Evolutionary conservation across 768 basidiomycete species (phyloP), one percentile per base, ranked within the genome.

Genomic region (Naganishia antarctica): DNA sequence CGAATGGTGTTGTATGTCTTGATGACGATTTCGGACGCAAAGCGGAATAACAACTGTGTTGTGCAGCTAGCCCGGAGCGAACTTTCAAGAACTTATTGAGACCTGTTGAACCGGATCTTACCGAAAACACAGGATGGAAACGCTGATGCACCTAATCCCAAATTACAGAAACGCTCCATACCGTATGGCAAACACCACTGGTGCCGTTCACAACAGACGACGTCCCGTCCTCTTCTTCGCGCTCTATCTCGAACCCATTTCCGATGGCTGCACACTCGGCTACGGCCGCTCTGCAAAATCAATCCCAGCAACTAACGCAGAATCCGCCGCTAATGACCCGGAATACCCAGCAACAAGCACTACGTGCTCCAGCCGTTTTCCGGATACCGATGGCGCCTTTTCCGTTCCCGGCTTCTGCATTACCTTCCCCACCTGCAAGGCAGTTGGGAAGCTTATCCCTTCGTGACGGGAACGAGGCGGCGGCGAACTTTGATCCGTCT

Each of bases 341-440:
- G 18, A 28, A 12, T 18, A 4, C 15, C 44, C 45, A 29, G n/a
- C 70, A 68, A 26, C 68, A 70, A 18, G 74, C 75, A 3, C 74
- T 77, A 53, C 71, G 73, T 21, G 76, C 76, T 11, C 76, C 76
- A 18, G 63, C 70, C 18, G 66, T 74, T 26, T 71, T 69, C 40
- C 69, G 70, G 15, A 74, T 77, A 59, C 76, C 75, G 0, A 70
- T 73, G 25, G 74, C 75, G 0, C 75, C 75, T 2, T 68, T 57
- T 23, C 53, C 53, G 3, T 57, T 23, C 34, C 32, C 53, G 8
- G 21, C 53, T 3, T 25, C 62, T 41, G 29, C 61, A 4, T 25
- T 49, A 12, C 46, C 60, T 34, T 16, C 58, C 45, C 66, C 49
- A 4, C 65, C 50, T 12, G 29, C 44, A 21, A 60, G 50, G 23